Base-by-base conservation (phyloP, 768 basidiomycete species). In the Dioszegia hungarica region DNA sequence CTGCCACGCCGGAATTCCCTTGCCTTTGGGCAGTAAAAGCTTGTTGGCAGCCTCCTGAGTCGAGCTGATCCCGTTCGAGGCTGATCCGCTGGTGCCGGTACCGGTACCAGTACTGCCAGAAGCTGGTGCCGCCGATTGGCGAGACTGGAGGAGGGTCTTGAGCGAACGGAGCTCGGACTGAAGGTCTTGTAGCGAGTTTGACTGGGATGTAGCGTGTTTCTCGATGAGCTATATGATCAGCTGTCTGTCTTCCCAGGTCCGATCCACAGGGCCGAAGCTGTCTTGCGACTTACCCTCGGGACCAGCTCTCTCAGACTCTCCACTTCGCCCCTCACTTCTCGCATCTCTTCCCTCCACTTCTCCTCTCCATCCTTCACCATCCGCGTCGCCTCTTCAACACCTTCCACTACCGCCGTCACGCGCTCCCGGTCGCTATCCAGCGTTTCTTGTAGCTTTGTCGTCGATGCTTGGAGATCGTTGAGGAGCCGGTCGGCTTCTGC, bases 141-240 rank as follows among this genome's bases (percentile, higher is more conserved):
- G 84, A 62, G 84, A 89, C 8, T 93, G 81, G 8, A 97, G 78
- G 24, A 98, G 81, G 0, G 92, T 85, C 75, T 97, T 97, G 59
- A 98, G 79, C 0, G 93, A 97, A 70, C 92, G 91, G 67, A 98
- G 82, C 72, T 98, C 94, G 64, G 90, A 86, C 66, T 95, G 92
- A 12, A 98, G 80, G 66, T 97, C 94, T 51, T 81, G 78, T 14
- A 97, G 80, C 1, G 90, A 89, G 58, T 87, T 84, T 20, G 84
- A 82, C 75, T 95, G 91, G 14, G 83, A 81, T 53, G 90, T 86
- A 73, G 90, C 89, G 72, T 87, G 89, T 78, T 89, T 92, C 54
- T 95, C 90, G 51, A 95, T 86, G 88, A 97, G 89, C 93, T 98
- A 51, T 36, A 14, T 5, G 17, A 15, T 59, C 44, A 54, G 33